Evolutionary conservation across 192 early-diverging fungal species (phyloP), one percentile per base, ranked within the genome.

Genomic region (Linnemannia hyalina): DNA sequence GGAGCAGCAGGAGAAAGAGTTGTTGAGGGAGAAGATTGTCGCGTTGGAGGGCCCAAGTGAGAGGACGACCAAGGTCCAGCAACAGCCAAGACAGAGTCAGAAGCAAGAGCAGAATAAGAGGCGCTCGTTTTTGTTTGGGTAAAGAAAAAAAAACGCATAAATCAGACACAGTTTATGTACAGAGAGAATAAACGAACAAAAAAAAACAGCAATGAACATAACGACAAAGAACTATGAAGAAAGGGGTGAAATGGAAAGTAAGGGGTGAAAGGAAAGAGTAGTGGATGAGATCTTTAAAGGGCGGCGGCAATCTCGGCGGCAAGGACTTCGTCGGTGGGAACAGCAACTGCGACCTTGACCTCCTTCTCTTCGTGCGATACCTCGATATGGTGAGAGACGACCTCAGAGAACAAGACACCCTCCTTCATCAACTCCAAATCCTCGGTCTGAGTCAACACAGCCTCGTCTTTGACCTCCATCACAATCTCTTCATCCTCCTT

Each of bases 351-450:
- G 70, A 72, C 54, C 63, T 52, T 26, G 26, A 5, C 49, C 8
- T 26, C 22, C 18, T 44, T 9, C 26, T 69, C 75, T 22, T 29
- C 38, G 32, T 26, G 38, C 1, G 32, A 60, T 15, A 11, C 44
- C 13, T 46, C 44, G 44, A 46, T 68, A 15, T 81, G 23, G 26
- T 69, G 63, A 11, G 81, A 60, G 41, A 70, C 82, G 6, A 83
- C 77, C 20, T 83, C 77, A 8, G 82, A 76, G 42, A 83, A 83
- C 11, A 72, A 75, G 11, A 78, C 23, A 57, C 82, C 82, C 29
- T 83, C 82, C 72, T 83, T 83, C 82, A 83, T 75, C 82, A 78
- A 78, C 55, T 83, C 81, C 46, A 83, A 42, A 74, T 83, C 82
- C 49, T 72, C 76, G 0, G 82, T 83, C 8, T 3, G 71, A n/a